phyloP scores from a whole-genome alignment of 805 yeast genomes.

The Cephaloascus albidus region DNA sequence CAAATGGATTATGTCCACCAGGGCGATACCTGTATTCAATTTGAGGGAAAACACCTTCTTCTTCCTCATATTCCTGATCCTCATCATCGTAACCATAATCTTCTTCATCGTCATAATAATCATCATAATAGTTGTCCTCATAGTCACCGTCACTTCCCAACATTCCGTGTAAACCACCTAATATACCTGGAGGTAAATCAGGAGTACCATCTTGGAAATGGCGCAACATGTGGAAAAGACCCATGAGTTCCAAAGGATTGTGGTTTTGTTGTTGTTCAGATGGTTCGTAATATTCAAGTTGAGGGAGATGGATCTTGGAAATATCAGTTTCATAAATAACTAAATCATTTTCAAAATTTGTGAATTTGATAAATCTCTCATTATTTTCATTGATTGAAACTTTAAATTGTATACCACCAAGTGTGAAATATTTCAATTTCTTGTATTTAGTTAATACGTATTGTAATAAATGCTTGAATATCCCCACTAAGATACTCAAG shows the following conservation, averaged over 20 bases:
- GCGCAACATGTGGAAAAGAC: neutral
- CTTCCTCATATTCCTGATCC: too few relatives aligned
- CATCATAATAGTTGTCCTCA: too few relatives aligned
- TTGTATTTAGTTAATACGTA: neutral
- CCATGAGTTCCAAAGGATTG: neutral
- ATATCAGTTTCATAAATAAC: neutral
- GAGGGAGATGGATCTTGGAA: neutral
- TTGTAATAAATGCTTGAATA: neutral
- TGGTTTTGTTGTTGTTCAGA: neutral
- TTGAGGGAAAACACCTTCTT: too few relatives aligned
- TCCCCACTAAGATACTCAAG: neutral
- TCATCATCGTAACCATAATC: too few relatives aligned
- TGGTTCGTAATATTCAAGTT: neutral
- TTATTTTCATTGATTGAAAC: too few relatives aligned
- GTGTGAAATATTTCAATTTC: neutral
- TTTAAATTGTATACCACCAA: neutral
- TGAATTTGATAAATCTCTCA: neutral
- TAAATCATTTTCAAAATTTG: neutral
- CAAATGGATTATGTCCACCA: too few relatives aligned
- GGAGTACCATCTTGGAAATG: neutral
- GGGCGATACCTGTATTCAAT: too few relatives aligned
- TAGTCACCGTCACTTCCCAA: too few relatives aligned
- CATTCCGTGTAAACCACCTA: neutral
- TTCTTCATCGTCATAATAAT: too few relatives aligned
- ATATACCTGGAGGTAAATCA: neutral